Conservation (phyloP, 2,329 filamentous ascomycete genomes). For the Sclerotinia borealis region DNA sequence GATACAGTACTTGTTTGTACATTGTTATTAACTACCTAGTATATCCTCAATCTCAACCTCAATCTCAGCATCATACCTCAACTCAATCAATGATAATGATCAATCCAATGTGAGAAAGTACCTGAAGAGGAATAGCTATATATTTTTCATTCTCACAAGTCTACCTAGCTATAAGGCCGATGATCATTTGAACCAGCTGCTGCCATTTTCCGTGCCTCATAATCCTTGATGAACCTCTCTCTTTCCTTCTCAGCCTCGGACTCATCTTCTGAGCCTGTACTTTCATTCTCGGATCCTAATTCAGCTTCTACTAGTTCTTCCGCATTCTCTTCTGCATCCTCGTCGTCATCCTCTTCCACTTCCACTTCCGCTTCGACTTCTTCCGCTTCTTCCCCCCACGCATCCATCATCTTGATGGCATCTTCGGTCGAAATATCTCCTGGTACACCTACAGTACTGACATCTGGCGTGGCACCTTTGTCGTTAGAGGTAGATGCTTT, state of each 20-base stretch:
- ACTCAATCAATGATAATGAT: too few species aligned
- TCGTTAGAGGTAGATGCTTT: neutral
- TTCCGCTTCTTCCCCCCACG: neutral
- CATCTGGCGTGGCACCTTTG: neutral
- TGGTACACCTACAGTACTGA: neutral
- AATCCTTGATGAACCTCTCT: constrained; percentile 11
- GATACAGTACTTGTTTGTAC: too few species aligned
- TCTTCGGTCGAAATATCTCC: constrained; percentile 4
- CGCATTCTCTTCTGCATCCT: neutral
- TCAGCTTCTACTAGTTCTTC: neutral
- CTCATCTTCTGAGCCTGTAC: constrained; percentile 8
- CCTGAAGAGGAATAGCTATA: neutral
- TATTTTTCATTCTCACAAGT: neutral
- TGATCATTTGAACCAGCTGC: neutral
- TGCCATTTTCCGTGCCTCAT: neutral
- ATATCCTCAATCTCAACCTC: too few species aligned
- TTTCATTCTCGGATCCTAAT: constrained; percentile 9
- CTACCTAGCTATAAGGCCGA: neutral
- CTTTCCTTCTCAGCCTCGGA: constrained; percentile 13
- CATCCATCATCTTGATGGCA: neutral
- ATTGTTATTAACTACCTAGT: too few species aligned
- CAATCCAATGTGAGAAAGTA: too few species aligned
- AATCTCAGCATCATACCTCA: too few species aligned
- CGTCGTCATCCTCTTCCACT: neutral
- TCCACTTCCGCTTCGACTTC: neutral